Evolutionary conservation across 768 basidiomycete genomes (phyloP).

Genomic region (Rhizopogon rudus): DNA sequence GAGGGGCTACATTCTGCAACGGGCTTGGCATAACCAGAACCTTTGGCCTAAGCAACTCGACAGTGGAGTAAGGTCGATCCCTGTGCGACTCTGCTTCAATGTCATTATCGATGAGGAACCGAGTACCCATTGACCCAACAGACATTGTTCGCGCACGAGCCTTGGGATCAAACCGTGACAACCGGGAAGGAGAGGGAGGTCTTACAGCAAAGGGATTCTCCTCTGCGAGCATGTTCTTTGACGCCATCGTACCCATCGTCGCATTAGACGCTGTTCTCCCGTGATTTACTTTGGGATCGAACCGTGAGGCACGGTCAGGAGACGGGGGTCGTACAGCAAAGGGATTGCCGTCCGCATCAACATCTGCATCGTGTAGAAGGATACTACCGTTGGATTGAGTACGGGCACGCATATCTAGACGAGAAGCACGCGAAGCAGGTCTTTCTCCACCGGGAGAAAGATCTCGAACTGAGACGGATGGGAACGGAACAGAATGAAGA

Average conservation of each 20-base stretch:
- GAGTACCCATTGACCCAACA: constrained; percentile 62
- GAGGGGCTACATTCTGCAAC: constrained; percentile 47
- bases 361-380: constrained; percentile 35
- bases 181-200: constrained; percentile 53
- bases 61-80: constrained; percentile 64
- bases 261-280: constrained; percentile 40
- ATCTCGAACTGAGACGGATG: constrained; percentile 48
- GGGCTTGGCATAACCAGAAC: constrained; percentile 94
- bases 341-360: constrained; percentile 26
- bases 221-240: constrained; percentile 30
- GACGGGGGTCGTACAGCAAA: constrained; percentile 33
- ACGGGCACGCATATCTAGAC: constrained; percentile 37
- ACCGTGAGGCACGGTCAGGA: constrained; percentile 35
- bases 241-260: constrained; percentile 36
- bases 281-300: constrained; percentile 36
- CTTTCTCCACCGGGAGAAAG: constrained; percentile 42
- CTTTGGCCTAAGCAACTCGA: constrained; percentile 83
- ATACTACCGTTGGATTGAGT: constrained; percentile 48
- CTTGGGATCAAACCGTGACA: constrained; percentile 83
- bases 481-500: constrained; percentile 60
- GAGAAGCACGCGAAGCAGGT: constrained; percentile 29
- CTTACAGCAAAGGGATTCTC: constrained; percentile 69
- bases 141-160: constrained; percentile 58
- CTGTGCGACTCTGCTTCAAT: constrained; percentile 26
- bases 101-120: constrained; percentile 55